phyloP scores from a whole-genome alignment of 768 basidiomycete genomes.

The Lactarius sanguifluus region DNA sequence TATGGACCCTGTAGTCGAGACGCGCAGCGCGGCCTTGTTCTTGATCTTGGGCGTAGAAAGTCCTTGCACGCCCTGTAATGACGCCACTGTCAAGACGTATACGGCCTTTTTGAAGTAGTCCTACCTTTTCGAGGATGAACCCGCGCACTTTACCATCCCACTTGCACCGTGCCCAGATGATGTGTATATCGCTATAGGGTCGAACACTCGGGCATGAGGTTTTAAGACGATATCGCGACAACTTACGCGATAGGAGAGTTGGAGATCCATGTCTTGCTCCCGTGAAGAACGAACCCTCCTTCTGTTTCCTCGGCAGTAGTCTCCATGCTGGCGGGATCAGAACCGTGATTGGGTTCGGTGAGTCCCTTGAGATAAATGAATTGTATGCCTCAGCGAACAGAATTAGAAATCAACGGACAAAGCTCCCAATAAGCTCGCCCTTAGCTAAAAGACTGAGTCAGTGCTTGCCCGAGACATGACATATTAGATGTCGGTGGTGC shows the following conservation, averaged over 20 bases:
- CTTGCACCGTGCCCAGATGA: conserved; percentile 93
- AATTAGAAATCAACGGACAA: conserved; percentile 54
- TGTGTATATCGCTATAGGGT: conserved; percentile 74
- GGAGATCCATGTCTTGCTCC: conserved; percentile 97
- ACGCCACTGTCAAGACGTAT: not conserved
- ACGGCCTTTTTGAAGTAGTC: conserved; percentile 19
- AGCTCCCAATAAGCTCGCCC: conserved; percentile 89
- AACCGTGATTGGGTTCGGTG: conserved; percentile 96
- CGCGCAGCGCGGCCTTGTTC: conserved; percentile 90
- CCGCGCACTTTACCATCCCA: conserved; percentile 92
- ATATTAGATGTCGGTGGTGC: conserved; percentile 19
- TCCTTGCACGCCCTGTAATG: conserved; percentile 71
- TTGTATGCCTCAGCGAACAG: conserved; percentile 4
- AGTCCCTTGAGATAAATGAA: conserved; percentile 58
- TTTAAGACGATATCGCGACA: conserved; percentile 15
- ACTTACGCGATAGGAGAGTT: conserved; percentile 84
- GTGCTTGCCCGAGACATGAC: not conserved
- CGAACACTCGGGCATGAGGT: conserved; percentile 6
- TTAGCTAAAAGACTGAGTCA: conserved; percentile 50
- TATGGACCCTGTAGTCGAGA: conserved; percentile 79
- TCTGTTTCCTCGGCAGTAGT: conserved; percentile 83
- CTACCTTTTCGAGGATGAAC: conserved; percentile 86
- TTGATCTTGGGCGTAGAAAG: conserved; percentile 85
- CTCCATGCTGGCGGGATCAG: conserved; percentile 97
- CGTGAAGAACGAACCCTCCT: conserved; percentile 83